Evolutionary conservation across 2,329 filamentous ascomycete genomes (phyloP), one percentile per base, ranked within the genome.

Genomic region (Rhynchosporium agropyri): DNA sequence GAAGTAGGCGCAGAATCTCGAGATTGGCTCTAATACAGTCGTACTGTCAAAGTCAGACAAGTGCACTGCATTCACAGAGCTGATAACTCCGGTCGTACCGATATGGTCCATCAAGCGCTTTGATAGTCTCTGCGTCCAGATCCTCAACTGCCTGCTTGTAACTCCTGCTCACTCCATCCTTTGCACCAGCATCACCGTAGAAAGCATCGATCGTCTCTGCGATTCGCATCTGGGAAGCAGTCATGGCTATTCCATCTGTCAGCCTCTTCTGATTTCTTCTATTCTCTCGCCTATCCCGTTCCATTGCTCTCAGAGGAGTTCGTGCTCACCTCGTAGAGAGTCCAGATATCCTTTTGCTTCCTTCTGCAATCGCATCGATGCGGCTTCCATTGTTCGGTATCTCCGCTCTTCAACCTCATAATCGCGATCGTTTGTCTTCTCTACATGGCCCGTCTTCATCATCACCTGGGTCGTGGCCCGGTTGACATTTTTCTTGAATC

Each of bases 371-470:
- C 94, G 89, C 73, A 91, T 87, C 36, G 94, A 92, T 15, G 96
- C 95, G 5, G 93, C 88, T 78, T 99, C 95, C 92, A 99, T 97
- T 3, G 94, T 97, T 70, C 92, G 89, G 81, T 97, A 99, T 69
- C 95, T 92, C 89, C 91, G 88, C 78, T 96, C 92, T 78, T 99
- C 96, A 59, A 98, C 94, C 79, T 98, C 95, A 78, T 98, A 99
- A 77, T 98, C 95, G 70, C 96, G 91, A 80, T 99, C 95, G 77
- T 94, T 97, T 31, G 95, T 99, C 80, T 95, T 94, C 79, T 99
- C 95, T 72, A 99, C 96, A 81, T 98, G 95, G 65, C 95, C 91
- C 87, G 93, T 96, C 85, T 99, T 99, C 94, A 99, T 98, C 92
- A 99, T 97, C 67, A 98, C 94, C 88, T 97, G 93, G 80, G 96